phyloP scores from a whole-genome alignment of 1,284 basidiomycete genomes.

The Gomphus bonarii region DNA sequence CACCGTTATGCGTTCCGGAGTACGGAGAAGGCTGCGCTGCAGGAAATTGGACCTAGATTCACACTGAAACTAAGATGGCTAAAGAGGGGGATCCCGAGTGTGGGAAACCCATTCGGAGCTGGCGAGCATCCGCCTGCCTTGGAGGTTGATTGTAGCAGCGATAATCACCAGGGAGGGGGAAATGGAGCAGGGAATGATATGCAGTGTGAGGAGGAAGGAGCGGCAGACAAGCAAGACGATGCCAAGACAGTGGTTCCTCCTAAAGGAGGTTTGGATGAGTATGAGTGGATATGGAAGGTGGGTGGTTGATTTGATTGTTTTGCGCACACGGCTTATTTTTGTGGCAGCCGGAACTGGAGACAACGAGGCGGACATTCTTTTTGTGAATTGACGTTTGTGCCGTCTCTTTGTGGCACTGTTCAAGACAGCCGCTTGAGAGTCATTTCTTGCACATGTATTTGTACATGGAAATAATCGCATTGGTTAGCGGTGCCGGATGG shows the following conservation, averaged over 20 bases:
- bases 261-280: slow-evolving; percentile 39
- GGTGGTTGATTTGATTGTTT: slow-evolving; percentile 14
- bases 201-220: not conserved
- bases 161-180: slow-evolving; percentile 16
- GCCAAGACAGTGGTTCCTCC: slow-evolving; percentile 20
- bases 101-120: slow-evolving; percentile 36
- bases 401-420: not conserved
- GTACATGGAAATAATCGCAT: no score
- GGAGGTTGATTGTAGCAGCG: slow-evolving; percentile 38
- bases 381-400: slow-evolving; percentile 28
- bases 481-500: not conserved
- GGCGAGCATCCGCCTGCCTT: slow-evolving; percentile 56
- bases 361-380: slow-evolving; percentile 72
- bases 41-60: slow-evolving; percentile 97
- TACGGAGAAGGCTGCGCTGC: slow-evolving; percentile 83
- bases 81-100: slow-evolving; percentile 80
- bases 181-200: slow-evolving; percentile 1
- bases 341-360: slow-evolving; percentile 64
- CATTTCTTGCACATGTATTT: not conserved
- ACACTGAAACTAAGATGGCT: slow-evolving; percentile 90
- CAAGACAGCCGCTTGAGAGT: not conserved
- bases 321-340: slow-evolving; percentile 3
- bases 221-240: slow-evolving; percentile 22
- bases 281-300: slow-evolving; percentile 77
- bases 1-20: slow-evolving; percentile 95